phyloP scores from a whole-genome alignment of 805 yeast species.

The Candida easanensis region DNA sequence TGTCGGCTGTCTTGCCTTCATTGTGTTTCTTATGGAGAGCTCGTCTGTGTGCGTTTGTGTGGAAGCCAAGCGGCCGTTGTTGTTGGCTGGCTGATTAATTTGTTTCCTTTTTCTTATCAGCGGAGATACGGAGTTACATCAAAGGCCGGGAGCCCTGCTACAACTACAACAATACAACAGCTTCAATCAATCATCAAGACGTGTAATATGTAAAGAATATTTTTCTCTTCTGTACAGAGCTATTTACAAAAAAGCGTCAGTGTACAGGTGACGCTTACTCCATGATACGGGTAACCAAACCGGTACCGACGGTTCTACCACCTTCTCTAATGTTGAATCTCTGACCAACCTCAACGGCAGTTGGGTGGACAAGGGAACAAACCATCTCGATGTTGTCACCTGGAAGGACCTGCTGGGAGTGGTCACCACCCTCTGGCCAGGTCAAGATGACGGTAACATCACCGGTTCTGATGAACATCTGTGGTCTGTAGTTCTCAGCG shows the following conservation, averaged over 20 bases:
- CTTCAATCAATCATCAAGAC: not conserved
- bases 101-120: too few relatives aligned
- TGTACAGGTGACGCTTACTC: slow-evolving; percentile 35
- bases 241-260: not conserved
- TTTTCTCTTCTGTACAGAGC: not conserved
- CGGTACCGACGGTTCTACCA: slow-evolving; percentile 98
- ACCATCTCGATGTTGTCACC: slow-evolving; percentile 99
- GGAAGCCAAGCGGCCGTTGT: too few relatives aligned
- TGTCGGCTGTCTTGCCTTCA: too few relatives aligned
- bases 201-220: not conserved
- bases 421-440: slow-evolving; percentile 86
- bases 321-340: slow-evolving; percentile 99
- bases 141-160: too few relatives aligned
- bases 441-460: slow-evolving; percentile 88
- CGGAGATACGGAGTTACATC: too few relatives aligned
- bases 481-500: slow-evolving; percentile 97
- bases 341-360: slow-evolving; percentile 94
- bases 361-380: slow-evolving; percentile 84
- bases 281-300: slow-evolving; percentile 89
- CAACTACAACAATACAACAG: too few relatives aligned
- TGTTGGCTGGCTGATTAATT: too few relatives aligned
- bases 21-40: too few relatives aligned
- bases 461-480: slow-evolving; percentile 93
- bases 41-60: too few relatives aligned
- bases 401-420: slow-evolving; percentile 88